Base-by-base conservation (phyloP, 2,329 filamentous ascomycete species). In the Aspergillus glaucus region DNA sequence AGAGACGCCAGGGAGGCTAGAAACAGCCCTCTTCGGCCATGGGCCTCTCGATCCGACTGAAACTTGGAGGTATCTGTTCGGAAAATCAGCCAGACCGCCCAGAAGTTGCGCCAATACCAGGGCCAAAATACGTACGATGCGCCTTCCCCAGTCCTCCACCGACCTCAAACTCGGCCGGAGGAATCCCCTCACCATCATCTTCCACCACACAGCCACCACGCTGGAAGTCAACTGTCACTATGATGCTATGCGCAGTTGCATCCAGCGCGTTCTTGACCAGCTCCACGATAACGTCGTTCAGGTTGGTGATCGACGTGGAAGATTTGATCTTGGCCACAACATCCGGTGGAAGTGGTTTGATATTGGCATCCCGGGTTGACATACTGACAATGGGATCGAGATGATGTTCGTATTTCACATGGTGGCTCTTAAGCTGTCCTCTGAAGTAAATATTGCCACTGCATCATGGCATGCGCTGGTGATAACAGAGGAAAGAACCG, bases 261-360 rank as follows among this genome's bases (percentile, higher is more conserved):
- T 98, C 93, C 10, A 98, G 75, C 0, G 89, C 82, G 65, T 98
- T 98, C 64, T 86, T 82, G 22, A 94, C 59, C 8, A 97, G 77
- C 42, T 86, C 87, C 48, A 82, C 74, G 12, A 88, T 73, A 4
- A 87, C 89, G 22, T 73, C 79, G 57, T 85, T 85, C 28, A 97
- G 74, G 41, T 83, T 86, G 1, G 83, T 86, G 57, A 97, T 85
- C 48, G 79, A 76, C n/a, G 82, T 82, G 0, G 92, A 94, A 0
- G 92, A 95, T 63, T 85, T 87, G 71, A 98, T 85, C 65, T 90
- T 88, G 43, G 85, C 81, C 58, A 83, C 77, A 49, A 87, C 88
- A 56, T 87, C 77, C 34, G 79, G 71, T 10, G 89, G 86, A 51
- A 95, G 77, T 45, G 77, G 81, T 55, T 77, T 76, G 62, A 93